Evolutionary conservation across 2,329 filamentous ascomycete genomes (phyloP).

Genomic region (Ilyonectria robusta): DNA sequence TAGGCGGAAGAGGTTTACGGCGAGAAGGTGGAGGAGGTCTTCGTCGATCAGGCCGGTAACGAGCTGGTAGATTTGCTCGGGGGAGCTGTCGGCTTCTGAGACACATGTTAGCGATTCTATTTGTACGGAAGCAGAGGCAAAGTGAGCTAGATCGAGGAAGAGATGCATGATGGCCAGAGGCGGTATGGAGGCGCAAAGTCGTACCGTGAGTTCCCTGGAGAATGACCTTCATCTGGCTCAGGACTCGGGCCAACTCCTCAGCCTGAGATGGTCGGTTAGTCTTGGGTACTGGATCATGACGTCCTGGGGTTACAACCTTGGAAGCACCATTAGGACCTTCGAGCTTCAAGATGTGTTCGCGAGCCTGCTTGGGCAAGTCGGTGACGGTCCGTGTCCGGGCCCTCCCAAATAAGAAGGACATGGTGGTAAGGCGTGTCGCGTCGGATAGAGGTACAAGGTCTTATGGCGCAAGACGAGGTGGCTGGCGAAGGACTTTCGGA

Average conservation of each 20-base stretch:
- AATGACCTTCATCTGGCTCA: conserved; percentile 92
- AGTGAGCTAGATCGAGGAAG: conserved; percentile 5
- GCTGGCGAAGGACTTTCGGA: not conserved
- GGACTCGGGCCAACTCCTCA: conserved; percentile 88
- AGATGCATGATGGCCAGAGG: not conserved
- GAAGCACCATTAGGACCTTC: conserved; percentile 63
- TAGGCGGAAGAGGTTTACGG: conserved; percentile 84
- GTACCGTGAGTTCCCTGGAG: conserved; percentile 94
- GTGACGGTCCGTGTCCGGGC: conserved; percentile 65
- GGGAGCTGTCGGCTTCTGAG: conserved; percentile 85
- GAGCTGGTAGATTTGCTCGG: conserved; percentile 89
- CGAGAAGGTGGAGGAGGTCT: conserved; percentile 88
- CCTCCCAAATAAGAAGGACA: conserved; percentile 72
- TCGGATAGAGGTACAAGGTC: not conserved
- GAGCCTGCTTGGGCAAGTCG: conserved; percentile 70
- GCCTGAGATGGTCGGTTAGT: conserved; percentile 64
- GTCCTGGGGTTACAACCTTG: conserved; percentile 57
- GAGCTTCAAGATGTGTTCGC: conserved; percentile 67
- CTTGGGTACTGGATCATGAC: not conserved
- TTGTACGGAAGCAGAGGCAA: not conserved
- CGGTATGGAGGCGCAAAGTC: conserved; percentile 34
- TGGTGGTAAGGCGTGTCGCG: conserved; percentile 41
- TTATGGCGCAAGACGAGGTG: not conserved
- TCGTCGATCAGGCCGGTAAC: conserved; percentile 89
- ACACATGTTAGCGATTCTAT: conserved; percentile 31